Evolutionary conservation across 225 moss, liverwort and hornwort species (phyloP).

Genomic region (Bryum argenteum): DNA sequence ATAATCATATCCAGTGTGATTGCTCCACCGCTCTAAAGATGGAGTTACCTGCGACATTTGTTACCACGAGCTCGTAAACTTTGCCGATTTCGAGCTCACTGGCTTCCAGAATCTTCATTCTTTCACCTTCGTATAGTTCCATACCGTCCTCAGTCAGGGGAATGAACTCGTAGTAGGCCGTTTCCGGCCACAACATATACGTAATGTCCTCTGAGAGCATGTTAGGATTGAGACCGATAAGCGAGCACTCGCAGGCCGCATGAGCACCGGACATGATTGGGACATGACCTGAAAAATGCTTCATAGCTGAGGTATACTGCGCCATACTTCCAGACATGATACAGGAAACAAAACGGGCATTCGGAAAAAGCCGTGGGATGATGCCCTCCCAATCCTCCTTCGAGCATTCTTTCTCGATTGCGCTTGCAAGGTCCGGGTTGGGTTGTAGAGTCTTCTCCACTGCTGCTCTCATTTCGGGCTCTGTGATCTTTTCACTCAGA

Average conservation of each 20-base stretch:
- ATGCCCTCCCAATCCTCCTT: conserved; percentile 66
- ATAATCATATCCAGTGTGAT: too few species aligned
- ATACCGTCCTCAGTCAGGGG: conserved; percentile 34
- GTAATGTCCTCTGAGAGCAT: conserved; percentile 54
- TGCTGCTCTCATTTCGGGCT: conserved; percentile 41
- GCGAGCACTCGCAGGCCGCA: conserved; percentile 56
- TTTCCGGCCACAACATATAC: conserved; percentile 70
- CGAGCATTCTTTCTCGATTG: conserved; percentile 48
- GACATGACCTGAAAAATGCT: conserved; percentile 54
- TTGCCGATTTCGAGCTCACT: conserved; percentile 66
- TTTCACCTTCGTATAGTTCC: conserved; percentile 15
- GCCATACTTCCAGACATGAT: conserved; percentile 73
- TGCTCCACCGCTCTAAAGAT: too few species aligned
- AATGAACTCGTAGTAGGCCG: conserved; percentile 77
- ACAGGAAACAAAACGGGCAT: conserved; percentile 48
- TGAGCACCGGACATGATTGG: conserved; percentile 52
- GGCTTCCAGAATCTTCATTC: conserved; percentile 53
- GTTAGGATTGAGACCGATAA: conserved; percentile 63
- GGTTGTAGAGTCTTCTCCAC: conserved; percentile 43
- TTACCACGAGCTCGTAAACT: conserved; percentile 78
- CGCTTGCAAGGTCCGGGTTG: conserved; percentile 40
- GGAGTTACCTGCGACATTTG: conserved; percentile 64
- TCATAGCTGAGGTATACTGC: conserved; percentile 62
- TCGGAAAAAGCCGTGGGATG: conserved; percentile 75
- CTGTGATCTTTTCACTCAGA: conserved; percentile 42